phyloP scores from a whole-genome alignment of 345 rosid species.

The Cardamine resedifolia region DNA sequence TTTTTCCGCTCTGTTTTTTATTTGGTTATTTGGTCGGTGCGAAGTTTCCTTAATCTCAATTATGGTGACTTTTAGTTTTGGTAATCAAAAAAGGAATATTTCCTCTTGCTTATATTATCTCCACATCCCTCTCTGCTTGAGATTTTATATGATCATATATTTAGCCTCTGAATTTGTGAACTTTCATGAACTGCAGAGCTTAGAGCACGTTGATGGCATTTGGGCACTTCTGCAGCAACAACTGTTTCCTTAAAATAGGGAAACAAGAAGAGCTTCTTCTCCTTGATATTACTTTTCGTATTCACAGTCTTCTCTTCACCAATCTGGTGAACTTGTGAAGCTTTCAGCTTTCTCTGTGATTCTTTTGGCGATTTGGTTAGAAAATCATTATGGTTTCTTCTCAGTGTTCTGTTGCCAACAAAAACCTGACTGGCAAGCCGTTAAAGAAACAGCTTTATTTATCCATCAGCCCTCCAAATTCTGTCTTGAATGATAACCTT shows the following conservation, averaged over 20 bases:
- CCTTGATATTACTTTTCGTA: constrained; percentile 65
- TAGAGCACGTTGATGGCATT: constrained; percentile 73
- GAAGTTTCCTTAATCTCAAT: not conserved
- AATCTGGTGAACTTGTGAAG: constrained; percentile 19
- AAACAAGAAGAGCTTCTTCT: constrained; percentile 69
- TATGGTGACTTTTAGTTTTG: not conserved
- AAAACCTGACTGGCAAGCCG: constrained; percentile 20
- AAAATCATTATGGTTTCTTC: constrained; percentile 29
- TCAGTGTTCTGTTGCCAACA: constrained; percentile 11
- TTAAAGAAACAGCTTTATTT: constrained; percentile 21
- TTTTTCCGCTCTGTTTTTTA: not conserved
- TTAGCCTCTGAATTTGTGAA: not conserved
- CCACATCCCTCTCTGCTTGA: not conserved
- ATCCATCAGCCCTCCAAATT: constrained; percentile 7
- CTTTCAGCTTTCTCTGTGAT: not conserved
- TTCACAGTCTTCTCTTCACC: constrained; percentile 37
- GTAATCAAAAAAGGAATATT: not conserved
- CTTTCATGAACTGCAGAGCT: constrained; percentile 50
- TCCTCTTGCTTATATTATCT: not conserved
- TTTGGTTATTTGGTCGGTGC: constrained; percentile 15
- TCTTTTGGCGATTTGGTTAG: not conserved
- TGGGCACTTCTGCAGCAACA: constrained; percentile 48
- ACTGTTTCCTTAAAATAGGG: constrained; percentile 88
- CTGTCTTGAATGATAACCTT: constrained; percentile 2
- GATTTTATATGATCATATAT: constrained; percentile 6